phyloP scores from a whole-genome alignment of 1,284 basidiomycete species.

The Trichosporon sp. region DNA sequence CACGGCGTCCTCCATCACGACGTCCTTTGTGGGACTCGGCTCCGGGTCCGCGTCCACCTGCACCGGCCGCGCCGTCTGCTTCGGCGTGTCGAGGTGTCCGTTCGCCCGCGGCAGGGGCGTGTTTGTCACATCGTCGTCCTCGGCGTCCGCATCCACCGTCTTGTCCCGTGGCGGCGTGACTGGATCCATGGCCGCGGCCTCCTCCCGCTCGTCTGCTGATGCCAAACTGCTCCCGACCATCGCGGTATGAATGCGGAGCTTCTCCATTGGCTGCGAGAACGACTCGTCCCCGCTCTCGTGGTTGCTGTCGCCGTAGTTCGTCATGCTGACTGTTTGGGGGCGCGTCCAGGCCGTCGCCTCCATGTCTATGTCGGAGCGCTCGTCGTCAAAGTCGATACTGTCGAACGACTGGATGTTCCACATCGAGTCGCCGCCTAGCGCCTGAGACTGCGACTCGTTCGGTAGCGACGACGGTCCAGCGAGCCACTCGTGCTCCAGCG shows the following conservation, averaged over 20 bases:
- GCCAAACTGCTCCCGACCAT: background rate
- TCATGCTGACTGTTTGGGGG: slow-evolving; percentile 34
- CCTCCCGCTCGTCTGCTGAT: background rate
- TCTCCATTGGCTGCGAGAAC: slow-evolving; percentile 39
- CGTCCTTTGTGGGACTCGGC: background rate
- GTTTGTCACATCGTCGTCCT: background rate
- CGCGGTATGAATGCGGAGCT: slow-evolving; percentile 24
- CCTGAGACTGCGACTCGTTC: slow-evolving; percentile 23
- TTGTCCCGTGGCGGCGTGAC: background rate
- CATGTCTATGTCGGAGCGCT: slow-evolving; percentile 12
- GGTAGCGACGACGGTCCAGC: slow-evolving; percentile 27
- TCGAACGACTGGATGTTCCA: slow-evolving; percentile 41
- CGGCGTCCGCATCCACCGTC: background rate
- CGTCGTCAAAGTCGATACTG: slow-evolving; percentile 10
- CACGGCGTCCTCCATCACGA: background rate
- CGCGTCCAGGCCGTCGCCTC: slow-evolving; percentile 22
- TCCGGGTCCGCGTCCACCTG: no score
- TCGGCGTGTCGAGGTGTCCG: background rate
- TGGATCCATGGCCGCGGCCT: background rate
- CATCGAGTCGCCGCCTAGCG: slow-evolving; percentile 36
- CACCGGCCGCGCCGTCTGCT: background rate
- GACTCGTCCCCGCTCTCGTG: slow-evolving; percentile 18
- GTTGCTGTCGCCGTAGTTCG: slow-evolving; percentile 30
- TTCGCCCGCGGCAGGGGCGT: background rate
- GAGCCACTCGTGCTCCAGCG: slow-evolving; percentile 65